Base-by-base conservation (phyloP, 495 filamentous ascomycete species). In the Penicillium tannophilum region DNA sequence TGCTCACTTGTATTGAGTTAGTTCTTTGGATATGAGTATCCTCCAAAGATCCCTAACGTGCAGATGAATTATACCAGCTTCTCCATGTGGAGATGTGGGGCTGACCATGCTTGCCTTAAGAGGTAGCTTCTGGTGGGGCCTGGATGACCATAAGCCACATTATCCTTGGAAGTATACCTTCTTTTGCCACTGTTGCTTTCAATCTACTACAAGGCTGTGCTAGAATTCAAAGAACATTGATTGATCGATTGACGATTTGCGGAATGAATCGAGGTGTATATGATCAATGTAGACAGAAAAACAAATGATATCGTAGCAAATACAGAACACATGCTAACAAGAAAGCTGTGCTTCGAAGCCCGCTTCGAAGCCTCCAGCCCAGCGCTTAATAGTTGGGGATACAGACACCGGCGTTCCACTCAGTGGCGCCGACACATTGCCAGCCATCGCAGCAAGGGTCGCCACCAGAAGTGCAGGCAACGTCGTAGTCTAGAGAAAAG, bases 1-100 rank as follows among this genome's bases (percentile, higher is more conserved):
- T 62, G n/a, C 20, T 23, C 20, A n/a, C 4, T 45, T 45, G 28
- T 0, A 36, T 0, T 36, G 16, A 5, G 10, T 45, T 16, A 7
- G 1, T 14, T 10, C 9, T 36, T 36, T 12, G 9, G 10, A 12
- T 36, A 14, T 12, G 24, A 16, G 19, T 24, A 47, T 5, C 2
- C 1, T 28, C 1, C 1, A 12, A 26, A 9, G 45, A 39, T 48
- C 20, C 20, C 20, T 52, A n/a, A 19, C 1, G 41, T 51, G 23
- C 28, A 55, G 26, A 47, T 14, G 10, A 47, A 26, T 47, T 5
- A 26, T 12, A 47, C 3, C 3, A 28, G 52, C 46, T 60, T 59
- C 55, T 58, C 46, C 39, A 63, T 44, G 61, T 59, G 61, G 60
- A 35, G 61, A 63, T 56, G 61, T 63, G 56, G 61, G 61, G 55